These are phyloP conservation scores for Calonectria naviculata DNA, from an alignment of 2,329 filamentous ascomycete species.

Conservation along the genomic window DNA sequence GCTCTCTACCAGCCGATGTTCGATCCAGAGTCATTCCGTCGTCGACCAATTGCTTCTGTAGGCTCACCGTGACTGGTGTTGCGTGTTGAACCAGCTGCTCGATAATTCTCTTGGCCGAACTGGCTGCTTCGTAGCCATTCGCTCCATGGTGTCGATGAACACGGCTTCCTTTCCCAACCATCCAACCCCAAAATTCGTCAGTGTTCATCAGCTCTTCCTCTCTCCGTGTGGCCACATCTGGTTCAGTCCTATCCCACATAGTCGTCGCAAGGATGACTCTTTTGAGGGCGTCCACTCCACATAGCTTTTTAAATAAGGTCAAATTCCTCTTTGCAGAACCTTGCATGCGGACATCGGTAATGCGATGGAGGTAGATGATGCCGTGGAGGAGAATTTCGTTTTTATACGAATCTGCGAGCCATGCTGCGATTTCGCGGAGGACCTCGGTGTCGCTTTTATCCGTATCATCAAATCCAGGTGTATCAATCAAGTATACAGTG, in stretches of 20 bases:
- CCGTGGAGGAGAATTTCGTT: conserved; percentile 21
- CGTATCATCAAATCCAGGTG: conserved; percentile 57
- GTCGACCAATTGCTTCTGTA: conserved; percentile 23
- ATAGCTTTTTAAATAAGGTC: conserved; percentile 20
- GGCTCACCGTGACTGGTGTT: background rate
- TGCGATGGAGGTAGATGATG: conserved; percentile 29
- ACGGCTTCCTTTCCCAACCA: conserved; percentile 17
- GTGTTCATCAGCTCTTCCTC: conserved; percentile 19
- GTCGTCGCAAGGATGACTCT: conserved; percentile 15
- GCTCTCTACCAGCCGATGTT: conserved; percentile 12
- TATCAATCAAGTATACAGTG: conserved; percentile 50
- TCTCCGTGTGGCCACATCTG: background rate
- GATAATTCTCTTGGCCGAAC: conserved; percentile 15
- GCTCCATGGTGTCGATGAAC: conserved; percentile 8
- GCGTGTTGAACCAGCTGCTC: background rate
- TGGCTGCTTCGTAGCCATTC: background rate
- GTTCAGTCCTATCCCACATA: conserved; percentile 19
- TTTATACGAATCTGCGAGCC: conserved; percentile 42
- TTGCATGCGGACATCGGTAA: conserved; percentile 25
- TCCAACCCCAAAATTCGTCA: conserved; percentile 26
- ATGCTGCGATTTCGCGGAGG: conserved; percentile 48
- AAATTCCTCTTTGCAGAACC: conserved; percentile 26
- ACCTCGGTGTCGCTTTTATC: conserved; percentile 52
- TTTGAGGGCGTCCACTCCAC: conserved; percentile 17
- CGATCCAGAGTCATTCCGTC: background rate